Evolutionary conservation across 1,284 basidiomycete species (phyloP), one percentile per base, ranked within the genome.

Genomic region (Fomes fomentarius): DNA sequence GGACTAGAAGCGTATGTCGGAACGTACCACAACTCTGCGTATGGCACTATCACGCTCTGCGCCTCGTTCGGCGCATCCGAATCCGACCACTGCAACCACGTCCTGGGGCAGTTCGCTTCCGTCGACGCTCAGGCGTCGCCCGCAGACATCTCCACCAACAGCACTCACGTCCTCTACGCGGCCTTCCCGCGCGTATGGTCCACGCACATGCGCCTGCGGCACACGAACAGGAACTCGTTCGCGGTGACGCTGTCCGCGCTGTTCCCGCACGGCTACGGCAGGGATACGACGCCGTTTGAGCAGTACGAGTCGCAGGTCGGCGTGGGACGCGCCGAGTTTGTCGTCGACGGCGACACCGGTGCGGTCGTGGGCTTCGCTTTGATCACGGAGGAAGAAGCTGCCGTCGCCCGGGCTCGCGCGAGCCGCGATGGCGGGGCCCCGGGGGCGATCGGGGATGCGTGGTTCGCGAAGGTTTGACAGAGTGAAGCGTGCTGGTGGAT

Each of bases 1-100:
- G 38, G 31, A 37, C 17, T 52, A n/a, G 43, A 54, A 8, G 24
- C 50, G 3, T 57, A 54, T 47, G 40, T 60, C 37, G 76, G 76
- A 4, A 74, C 70, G 0, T 77, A 74, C 57, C 12, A 44, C 12
- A 63, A 71, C 47, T 50, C 64, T 1, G 73, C 69, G 7, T 76
- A 77, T 25, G 74, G 71, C 26, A 41, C 63, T 8, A 51, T 77
- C 47, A 69, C 68, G 1, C 63, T 77, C 24, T 76, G 75, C 47
- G 51, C 64, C 14, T 55, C 70, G 0, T 53, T 50, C 3, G 66
- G 63, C 52, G 33, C 51, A 1, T 71, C 69, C 12, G n/a, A 52
- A 1, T 71, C 69, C 14, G 17, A 52, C 24, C 57, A 70, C 57
- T 73, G 63, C 62, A 19, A 60, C 25, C 9, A 50, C 47, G 52